Percentiles rank a stretch among this genome's conserved stretches.
phyloP scores from a whole-genome alignment of 192 early-diverging fungal species.

The Paraglomus occultum region DNA sequence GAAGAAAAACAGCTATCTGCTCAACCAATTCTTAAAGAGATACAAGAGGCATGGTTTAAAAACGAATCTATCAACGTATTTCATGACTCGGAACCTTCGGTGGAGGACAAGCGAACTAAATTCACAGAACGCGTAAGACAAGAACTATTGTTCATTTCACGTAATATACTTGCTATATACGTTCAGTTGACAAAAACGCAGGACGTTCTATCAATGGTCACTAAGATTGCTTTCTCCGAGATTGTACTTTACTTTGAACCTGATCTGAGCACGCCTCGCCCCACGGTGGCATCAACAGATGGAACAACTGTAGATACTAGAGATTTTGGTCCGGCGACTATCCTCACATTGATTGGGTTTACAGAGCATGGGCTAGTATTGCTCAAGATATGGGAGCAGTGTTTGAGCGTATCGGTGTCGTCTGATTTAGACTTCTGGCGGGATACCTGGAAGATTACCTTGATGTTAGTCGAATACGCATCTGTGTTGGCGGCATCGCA shows the following conservation, averaged over 20 bases:
- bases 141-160: conserved; percentile 23
- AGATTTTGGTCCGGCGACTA: conserved; percentile 21
- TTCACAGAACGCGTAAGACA: conserved; percentile 22
- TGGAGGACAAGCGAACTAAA: conserved; percentile 13
- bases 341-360: conserved; percentile 22
- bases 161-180: conserved; percentile 26
- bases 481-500: conserved; percentile 22
- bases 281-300: no score
- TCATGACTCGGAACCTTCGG: not conserved
- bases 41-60: not conserved
- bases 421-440: conserved; percentile 23
- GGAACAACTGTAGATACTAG: no score
- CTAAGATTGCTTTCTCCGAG: conserved; percentile 3
- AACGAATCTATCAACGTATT: not conserved
- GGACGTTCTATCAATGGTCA: conserved; percentile 9
- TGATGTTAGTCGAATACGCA: conserved; percentile 14
- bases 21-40: not conserved
- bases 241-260: conserved; percentile 19
- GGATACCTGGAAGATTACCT: conserved; percentile 20
- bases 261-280: not conserved
- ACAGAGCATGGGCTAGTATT: conserved; percentile 12
- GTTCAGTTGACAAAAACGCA: conserved; percentile 9
- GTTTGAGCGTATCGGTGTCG: not conserved
- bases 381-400: conserved; percentile 20
- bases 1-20: conserved; percentile 23